Base-by-base conservation (phyloP, 2,329 filamentous ascomycete species). In the Epichloe elymi region DNA sequence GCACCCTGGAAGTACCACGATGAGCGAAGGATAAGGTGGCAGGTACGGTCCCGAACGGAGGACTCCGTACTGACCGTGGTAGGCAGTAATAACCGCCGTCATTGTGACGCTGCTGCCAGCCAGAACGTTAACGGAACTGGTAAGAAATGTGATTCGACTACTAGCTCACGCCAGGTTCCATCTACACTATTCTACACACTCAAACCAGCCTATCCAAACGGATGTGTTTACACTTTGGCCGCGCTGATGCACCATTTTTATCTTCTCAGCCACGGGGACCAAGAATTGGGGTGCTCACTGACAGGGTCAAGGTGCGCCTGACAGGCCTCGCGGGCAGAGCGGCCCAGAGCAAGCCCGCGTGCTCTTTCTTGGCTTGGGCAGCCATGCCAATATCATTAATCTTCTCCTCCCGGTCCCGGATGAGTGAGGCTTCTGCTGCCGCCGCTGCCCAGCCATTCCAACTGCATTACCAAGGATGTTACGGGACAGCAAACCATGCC, bases 281-380 rank as follows among this genome's bases (percentile, higher is more conserved):
- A 42, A 48, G 20, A 44, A 36, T 33, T n/a, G n/a, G 19, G 40
- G 41, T 36, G 42, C 45, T 43, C 23, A 26, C 23, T 26, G 23
- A 26, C 38, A 39, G 19, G 44, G 48, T 19, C 39, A 19, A 47
- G 49, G 39, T 47, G 43, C 50, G 44, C 38, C 45, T 40, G 33
- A 48, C 45, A 44, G 43, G 46, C 35, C 45, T 51, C 46, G 35
- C 39, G n/a, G 44, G 35, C 40, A 30, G 17, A 33, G 26, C 26
- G 26, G 26, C 36, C 44, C 15, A 47, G 50, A 47, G 40, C 45
- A 45, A 51, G 35, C 7, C 50, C 45, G 44, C 19, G 45, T 43
- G 50, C 50, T 51, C 50, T 38, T 15, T 51, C 50, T 38, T 15
- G 30, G 30, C 35, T 51, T 51, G 50, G 50, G 50, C 50, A 45